Percentiles rank a stretch among this genome's conserved stretches.
Conservation (phyloP, 2,329 filamentous ascomycete genomes). For the Thelonectria blattea region DNA sequence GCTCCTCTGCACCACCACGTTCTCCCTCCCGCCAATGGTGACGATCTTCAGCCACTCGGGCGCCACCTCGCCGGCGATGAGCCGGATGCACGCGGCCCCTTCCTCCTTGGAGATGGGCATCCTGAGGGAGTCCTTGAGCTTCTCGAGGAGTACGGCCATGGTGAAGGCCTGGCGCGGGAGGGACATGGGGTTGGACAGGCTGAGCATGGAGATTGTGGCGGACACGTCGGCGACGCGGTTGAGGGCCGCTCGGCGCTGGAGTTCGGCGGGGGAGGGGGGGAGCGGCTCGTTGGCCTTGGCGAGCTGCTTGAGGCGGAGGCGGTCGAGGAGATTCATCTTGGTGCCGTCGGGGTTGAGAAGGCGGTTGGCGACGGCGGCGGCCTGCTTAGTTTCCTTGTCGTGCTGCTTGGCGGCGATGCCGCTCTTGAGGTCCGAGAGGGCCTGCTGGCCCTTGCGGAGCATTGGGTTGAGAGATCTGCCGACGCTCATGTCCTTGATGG, state of each 20-base stretch:
- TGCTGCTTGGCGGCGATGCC: constrained; percentile 61
- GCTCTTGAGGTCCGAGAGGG: constrained; percentile 72
- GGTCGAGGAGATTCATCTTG: constrained; percentile 75
- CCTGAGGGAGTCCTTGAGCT: constrained; percentile 71
- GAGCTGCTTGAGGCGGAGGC: constrained; percentile 74
- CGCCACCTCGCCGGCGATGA: constrained; percentile 61
- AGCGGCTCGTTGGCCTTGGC: constrained; percentile 61
- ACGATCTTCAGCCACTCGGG: constrained; percentile 63
- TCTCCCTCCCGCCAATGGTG: constrained; percentile 59
- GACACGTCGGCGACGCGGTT: constrained; percentile 73
- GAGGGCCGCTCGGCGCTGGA: constrained; percentile 68
- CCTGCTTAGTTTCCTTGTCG: constrained; percentile 48
- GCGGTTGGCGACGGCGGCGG: constrained; percentile 39
- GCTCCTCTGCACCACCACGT: constrained; percentile 60
- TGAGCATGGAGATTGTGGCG: constrained; percentile 70
- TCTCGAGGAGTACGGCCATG: constrained; percentile 66
- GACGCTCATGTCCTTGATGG: constrained; percentile 41
- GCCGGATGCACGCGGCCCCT: constrained; percentile 54
- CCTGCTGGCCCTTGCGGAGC: constrained; percentile 69
- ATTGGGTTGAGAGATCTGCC: constrained; percentile 58
- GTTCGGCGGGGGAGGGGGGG: constrained; percentile 62
- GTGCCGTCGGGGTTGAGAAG: constrained; percentile 51
- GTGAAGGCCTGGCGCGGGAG: constrained; percentile 69
- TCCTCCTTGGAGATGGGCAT: constrained; percentile 61
- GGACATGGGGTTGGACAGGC: constrained; percentile 54